Evolutionary conservation across 2,329 filamentous ascomycete species (phyloP), one percentile per base, ranked within the genome.

Genomic region (Ophiognomonia clavigignenti-juglandacearum): DNA sequence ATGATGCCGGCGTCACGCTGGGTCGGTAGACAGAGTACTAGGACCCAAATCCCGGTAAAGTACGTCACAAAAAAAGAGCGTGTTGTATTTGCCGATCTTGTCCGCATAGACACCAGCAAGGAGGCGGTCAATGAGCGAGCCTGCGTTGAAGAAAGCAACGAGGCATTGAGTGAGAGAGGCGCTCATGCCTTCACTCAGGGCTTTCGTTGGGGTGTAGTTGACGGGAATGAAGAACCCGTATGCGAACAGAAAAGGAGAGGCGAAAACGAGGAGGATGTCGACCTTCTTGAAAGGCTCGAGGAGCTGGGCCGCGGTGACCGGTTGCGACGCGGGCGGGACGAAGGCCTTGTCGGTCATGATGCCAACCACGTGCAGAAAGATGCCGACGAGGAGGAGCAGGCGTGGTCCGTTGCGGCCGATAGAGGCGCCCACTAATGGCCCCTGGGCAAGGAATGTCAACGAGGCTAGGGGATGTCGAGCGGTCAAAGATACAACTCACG

Each of bases 351-450:
- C 49, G 5, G 57, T 59, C 73, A 81, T 78, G 13, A 79, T 55
- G 5, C 72, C 69, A 39, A 79, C 69, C 19, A 78, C 67, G 51
- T 76, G 71, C 43, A 75, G 57, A 51, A 76, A 64, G 6, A 68
- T 69, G 7, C 75, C 75, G 23, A 63, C 54, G 2, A 72, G 20
- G 1, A 78, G 58, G 2, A 82, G 59, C 37, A 64, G 70, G 32
- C 70, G 69, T 1, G 78, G 75, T 0, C 80, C 80, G 50, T 77
- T 72, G 53, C 70, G 74, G 54, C 83, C 80, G 54, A 73, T 81
- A 3, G 78, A 47, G 43, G 71, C 74, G 1, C 80, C 80, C 16
- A 77, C 70, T 20, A 83, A 55, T 0, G 77, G 76, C 0, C 78
- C 77, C 37, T 50, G 47, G n/a, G n/a, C n/a, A n/a, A n/a, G n/a